Evolutionary conservation across 208 protist genomes (phyloP).

Genomic region (Phytomonas francai): DNA sequence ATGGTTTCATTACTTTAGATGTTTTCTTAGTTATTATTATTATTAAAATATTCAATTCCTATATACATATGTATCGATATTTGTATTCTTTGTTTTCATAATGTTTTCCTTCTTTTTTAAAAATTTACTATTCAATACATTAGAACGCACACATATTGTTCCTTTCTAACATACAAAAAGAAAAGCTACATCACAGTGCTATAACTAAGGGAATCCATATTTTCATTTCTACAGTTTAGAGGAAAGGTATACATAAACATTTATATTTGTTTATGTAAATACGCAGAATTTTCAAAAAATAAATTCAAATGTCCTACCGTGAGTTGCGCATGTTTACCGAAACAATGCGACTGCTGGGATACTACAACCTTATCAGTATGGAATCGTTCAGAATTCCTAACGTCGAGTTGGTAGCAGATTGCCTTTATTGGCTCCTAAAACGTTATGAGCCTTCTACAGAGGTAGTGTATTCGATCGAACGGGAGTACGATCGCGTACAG

Average conservation of each 20-base stretch:
- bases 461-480: constrained; percentile 86
- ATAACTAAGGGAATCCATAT: neutral
- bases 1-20: neutral
- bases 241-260: neutral
- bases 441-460: constrained; percentile 90
- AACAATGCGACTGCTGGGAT: constrained; percentile 93
- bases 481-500: constrained; percentile 82
- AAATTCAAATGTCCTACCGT: constrained; percentile 83
- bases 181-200: neutral
- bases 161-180: neutral
- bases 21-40: neutral
- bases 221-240: neutral
- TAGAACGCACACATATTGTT: neutral
- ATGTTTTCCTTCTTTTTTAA: neutral
- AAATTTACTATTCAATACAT: neutral
- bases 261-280: constrained; percentile 3
- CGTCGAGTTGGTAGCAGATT: constrained; percentile 92
- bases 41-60: neutral
- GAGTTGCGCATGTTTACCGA: constrained; percentile 93
- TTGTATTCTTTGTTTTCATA: neutral
- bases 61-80: neutral
- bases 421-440: constrained; percentile 90
- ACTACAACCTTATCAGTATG: constrained; percentile 93
- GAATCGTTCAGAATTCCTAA: constrained; percentile 95
- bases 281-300: neutral